Base-by-base conservation (phyloP, 2,329 filamentous ascomycete genomes). In the Aschersonia sp. region DNA sequence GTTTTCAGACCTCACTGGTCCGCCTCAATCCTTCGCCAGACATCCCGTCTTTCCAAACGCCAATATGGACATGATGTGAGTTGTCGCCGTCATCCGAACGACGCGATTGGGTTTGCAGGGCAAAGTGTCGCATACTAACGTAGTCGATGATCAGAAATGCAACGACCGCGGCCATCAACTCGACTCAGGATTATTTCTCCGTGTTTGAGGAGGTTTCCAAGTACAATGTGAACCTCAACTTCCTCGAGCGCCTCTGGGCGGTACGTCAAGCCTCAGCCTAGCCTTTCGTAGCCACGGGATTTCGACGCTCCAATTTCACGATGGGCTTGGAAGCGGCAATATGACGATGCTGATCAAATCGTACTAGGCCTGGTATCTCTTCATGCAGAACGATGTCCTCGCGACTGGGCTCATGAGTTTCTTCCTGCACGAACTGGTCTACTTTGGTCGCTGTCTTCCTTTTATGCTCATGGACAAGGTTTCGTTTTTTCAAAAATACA, bases 391-490 rank as follows among this genome's bases (percentile, higher is more conserved):
- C 65, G 92, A 98, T 69, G 83, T 85, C 47, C 81, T 98, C 52
- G 92, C 92, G 50, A 98, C 92, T 4, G 92, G 92, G 51, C 92
- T 98, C 71, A 84, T 97, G 85, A 95, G 88, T 59, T 98, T 98
- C 66, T 68, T 83, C 56, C 87, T 97, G 79, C 92, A 98, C 72
- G 92, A 98, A 68, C 48, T 80, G 41, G 77, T 98, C 59, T 98
- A 98, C 73, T 98, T 97, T 61, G 92, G 92, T 57, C 82, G 92
- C 55, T 84, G 72, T 58, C 62, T 97, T 50, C 92, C 92, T 1
- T 98, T 87, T 80, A 86, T 97, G 57, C 81, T 98, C 52, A 86
- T 95, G 68, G 90, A 95, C 65, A 72, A 73, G 56, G 84, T 95
- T 50, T 85, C 88, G 14, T 86, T 78, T 59, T 92, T 97, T 72